Conservation (phyloP, 2,329 filamentous ascomycete species). For the Colletotrichum sp. region DNA sequence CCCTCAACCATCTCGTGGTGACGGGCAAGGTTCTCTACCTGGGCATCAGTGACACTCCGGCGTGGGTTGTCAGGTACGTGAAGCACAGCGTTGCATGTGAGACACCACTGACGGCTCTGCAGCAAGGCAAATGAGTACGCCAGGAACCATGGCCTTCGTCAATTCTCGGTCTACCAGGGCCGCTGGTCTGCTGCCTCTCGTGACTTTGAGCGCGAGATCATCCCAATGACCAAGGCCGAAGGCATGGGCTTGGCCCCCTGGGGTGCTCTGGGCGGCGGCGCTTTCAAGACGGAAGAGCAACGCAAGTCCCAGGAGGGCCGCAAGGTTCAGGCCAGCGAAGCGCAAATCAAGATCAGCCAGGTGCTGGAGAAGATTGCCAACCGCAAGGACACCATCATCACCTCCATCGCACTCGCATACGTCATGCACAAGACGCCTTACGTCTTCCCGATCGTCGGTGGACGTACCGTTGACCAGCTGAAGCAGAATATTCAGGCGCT, state of each 20-base stretch:
- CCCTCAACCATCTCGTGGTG: constrained; percentile 63
- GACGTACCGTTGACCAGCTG: constrained; percentile 71
- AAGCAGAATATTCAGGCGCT: constrained; percentile 73
- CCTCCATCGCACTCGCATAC: constrained; percentile 69
- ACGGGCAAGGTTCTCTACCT: constrained; percentile 69
- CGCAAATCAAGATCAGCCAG: constrained; percentile 55
- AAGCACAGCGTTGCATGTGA: neutral
- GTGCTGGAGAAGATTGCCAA: constrained; percentile 54
- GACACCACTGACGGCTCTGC: neutral
- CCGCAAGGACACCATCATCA: constrained; percentile 46
- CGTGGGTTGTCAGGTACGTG: constrained; percentile 64
- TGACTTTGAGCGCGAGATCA: constrained; percentile 72
- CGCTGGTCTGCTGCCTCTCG: constrained; percentile 65
- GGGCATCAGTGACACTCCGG: constrained; percentile 71
- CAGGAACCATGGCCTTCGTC: constrained; percentile 69
- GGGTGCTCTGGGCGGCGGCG: constrained; percentile 51
- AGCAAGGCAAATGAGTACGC: constrained; percentile 72
- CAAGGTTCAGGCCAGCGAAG: constrained; percentile 45
- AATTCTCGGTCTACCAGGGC: constrained; percentile 73
- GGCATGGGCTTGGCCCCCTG: constrained; percentile 65
- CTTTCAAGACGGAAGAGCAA: constrained; percentile 36
- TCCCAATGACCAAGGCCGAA: constrained; percentile 67
- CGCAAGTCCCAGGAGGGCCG: constrained; percentile 38
- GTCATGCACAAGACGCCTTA: constrained; percentile 74
- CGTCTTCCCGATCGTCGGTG: constrained; percentile 76